A percentile compares a stretch with the other conserved stretches of the same genome.
Conservation (phyloP, 2,329 filamentous ascomycete genomes). For the Endothia cerciana region DNA sequence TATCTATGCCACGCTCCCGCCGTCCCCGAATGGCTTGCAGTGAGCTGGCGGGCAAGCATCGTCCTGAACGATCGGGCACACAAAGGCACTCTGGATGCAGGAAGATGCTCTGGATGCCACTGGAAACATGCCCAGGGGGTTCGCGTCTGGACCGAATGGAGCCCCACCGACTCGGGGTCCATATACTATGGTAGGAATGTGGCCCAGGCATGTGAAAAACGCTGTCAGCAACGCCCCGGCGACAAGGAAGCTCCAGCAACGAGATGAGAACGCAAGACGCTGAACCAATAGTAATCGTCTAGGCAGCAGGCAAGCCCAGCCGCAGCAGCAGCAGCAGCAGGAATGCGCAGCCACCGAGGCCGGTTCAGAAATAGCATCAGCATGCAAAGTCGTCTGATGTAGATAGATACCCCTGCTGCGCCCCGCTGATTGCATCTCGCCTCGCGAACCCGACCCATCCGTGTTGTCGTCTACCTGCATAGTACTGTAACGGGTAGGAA, state of each 20-base stretch:
- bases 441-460: background rate
- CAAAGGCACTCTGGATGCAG: constrained; percentile 9
- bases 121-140: background rate
- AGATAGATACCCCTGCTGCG: constrained; percentile 8
- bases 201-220: background rate
- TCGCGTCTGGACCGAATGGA: background rate
- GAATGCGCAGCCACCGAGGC: constrained; percentile 4
- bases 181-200: background rate
- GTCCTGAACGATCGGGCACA: constrained; percentile 16
- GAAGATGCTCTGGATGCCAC: background rate
- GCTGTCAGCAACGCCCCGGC: background rate
- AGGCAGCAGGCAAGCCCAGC: background rate
- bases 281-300: background rate
- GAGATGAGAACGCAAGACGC: too few relatives aligned
- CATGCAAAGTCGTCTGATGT: constrained; percentile 9
- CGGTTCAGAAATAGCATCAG: constrained; percentile 3
- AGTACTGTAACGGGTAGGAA: background rate
- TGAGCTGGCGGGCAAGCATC: constrained; percentile 21
- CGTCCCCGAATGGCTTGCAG: constrained; percentile 14
- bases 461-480: constrained; percentile 5
- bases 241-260: too few relatives aligned
- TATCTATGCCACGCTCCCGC: constrained; percentile 15
- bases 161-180: background rate
- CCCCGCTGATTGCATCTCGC: constrained; percentile 21
- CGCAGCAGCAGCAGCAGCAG: background rate